Evolutionary conservation across 148 eudicot genomes (phyloP).

Genomic region (Silene uniflora): DNA sequence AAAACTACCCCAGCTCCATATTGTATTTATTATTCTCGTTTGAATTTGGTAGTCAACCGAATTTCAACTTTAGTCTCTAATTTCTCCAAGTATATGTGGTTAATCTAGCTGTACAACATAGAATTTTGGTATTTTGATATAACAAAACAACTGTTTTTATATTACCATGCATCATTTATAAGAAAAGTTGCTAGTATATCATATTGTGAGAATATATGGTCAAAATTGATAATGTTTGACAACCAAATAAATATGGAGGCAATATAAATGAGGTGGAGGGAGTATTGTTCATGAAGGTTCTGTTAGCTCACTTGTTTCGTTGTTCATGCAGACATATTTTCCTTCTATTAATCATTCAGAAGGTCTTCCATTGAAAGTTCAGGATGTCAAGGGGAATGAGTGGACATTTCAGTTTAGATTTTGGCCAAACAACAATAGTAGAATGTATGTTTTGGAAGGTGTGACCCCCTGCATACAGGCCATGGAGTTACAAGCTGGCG

Average conservation of each 20-base stretch:
- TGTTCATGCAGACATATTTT: constrained; percentile 75
- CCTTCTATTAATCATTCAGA: constrained; percentile 87
- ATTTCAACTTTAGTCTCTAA: neutral
- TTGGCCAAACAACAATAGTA: constrained; percentile 98
- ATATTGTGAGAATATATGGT: neutral
- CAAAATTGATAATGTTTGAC: neutral
- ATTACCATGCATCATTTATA: neutral
- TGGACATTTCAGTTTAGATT: constrained; percentile 98
- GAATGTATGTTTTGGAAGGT: constrained; percentile 99
- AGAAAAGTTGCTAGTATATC: too few species aligned
- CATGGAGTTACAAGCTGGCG: constrained; percentile 97
- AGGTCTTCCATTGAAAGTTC: constrained; percentile 82
- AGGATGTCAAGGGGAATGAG: constrained; percentile 92
- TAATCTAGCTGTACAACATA: neutral
- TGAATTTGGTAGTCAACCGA: neutral
- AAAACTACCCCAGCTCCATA: neutral
- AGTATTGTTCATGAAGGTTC: constrained; percentile 1
- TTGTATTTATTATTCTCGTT: neutral
- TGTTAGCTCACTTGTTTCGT: constrained; percentile 4
- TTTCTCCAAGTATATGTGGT: neutral
- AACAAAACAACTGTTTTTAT: neutral
- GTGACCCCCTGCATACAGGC: constrained; percentile 93
- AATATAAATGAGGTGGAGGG: too few species aligned
- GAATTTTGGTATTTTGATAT: neutral
- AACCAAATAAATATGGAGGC: neutral